Evolutionary conservation across 192 early-diverging fungal species (phyloP).

Genomic region (Cetraspora pellucida): DNA sequence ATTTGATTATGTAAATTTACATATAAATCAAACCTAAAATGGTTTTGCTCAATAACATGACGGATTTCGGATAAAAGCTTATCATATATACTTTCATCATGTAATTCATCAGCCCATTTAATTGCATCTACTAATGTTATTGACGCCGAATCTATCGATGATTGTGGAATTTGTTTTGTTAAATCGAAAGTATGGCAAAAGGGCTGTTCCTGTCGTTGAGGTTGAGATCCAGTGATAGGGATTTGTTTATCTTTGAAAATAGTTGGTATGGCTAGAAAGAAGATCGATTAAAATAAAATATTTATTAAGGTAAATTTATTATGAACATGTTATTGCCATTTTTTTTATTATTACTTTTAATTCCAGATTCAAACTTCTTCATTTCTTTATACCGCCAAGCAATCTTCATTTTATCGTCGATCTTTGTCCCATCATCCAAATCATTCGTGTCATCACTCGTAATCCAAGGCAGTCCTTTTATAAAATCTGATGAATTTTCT

Average conservation of each 20-base stretch:
- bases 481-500: conserved; percentile 59
- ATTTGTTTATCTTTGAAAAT: neutral
- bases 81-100: conserved; percentile 42
- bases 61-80: conserved; percentile 52
- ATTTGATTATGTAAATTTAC: neutral
- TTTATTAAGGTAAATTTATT: neutral
- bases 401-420: conserved; percentile 71
- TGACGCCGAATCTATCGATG: conserved; percentile 57
- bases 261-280: neutral
- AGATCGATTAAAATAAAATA: neutral
- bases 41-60: conserved; percentile 61
- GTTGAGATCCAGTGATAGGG: neutral
- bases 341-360: conserved; percentile 45
- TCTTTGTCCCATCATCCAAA: conserved; percentile 50
- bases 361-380: conserved; percentile 59
- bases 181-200: conserved; percentile 88
- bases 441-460: conserved; percentile 52
- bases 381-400: conserved; percentile 94
- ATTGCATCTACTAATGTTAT: conserved; percentile 48
- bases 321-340: neutral
- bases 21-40: conserved; percentile 20
- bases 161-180: conserved; percentile 70
- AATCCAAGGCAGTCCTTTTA: conserved; percentile 63
- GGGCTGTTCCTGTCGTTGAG: conserved; percentile 43
- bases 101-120: conserved; percentile 23